Conservation (phyloP, 345 rosid genomes). For the Punica granatum region DNA sequence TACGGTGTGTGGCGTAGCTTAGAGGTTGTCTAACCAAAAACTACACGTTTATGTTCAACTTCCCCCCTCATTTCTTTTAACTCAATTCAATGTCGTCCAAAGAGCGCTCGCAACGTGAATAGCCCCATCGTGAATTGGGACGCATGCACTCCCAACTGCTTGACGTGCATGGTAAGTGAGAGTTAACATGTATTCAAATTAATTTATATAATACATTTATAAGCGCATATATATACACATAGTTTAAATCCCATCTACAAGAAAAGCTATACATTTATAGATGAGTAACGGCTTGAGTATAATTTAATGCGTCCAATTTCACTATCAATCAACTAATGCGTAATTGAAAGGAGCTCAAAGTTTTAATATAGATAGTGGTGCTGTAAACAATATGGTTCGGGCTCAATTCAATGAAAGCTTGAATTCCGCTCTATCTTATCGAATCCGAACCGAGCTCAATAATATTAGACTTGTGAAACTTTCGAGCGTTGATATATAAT, state of each 20-base stretch:
- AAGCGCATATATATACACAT: background rate
- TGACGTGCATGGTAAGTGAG: constrained; percentile 60
- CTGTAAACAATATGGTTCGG: no score
- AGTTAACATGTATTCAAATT: background rate
- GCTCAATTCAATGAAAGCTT: no score
- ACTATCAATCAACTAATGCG: background rate
- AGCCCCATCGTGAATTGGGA: constrained; percentile 5
- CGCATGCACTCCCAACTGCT: constrained; percentile 28
- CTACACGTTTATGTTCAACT: background rate
- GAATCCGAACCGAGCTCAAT: no score
- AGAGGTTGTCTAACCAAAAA: background rate
- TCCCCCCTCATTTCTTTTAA: background rate
- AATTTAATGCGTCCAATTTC: background rate
- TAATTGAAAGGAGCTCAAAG: background rate
- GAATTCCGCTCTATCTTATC: no score
- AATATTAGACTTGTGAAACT: no score
- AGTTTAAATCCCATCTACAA: background rate
- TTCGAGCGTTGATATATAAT: no score
- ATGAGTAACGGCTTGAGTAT: background rate
- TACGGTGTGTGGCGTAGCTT: background rate
- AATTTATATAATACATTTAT: no score
- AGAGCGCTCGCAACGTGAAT: background rate
- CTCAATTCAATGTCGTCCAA: background rate
- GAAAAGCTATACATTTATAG: background rate
- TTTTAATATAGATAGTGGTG: no score